phyloP scores from a whole-genome alignment of 805 yeast species.

The Diddensiella caesifluorescens region DNA sequence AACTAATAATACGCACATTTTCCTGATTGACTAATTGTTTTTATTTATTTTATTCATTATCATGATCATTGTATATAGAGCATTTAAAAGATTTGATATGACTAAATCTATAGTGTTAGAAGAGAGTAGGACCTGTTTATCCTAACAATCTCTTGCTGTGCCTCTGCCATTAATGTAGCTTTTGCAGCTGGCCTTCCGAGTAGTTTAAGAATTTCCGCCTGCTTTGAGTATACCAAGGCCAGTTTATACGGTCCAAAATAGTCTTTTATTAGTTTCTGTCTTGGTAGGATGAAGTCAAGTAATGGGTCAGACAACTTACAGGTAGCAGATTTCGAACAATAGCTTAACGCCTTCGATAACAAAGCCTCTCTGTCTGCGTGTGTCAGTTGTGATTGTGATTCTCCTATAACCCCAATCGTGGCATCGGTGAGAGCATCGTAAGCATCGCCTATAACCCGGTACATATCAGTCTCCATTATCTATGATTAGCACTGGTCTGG shows the following conservation, averaged over 20 bases:
- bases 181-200: too few relatives aligned
- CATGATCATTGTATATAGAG: not conserved
- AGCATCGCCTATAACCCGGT: constrained; percentile 38
- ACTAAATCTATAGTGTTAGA: too few relatives aligned
- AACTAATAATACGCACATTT: constrained; percentile 43
- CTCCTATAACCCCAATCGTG: constrained; percentile 16
- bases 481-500: too few relatives aligned
- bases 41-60: not conserved
- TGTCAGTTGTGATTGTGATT: constrained; percentile 5
- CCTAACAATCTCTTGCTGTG: too few relatives aligned
- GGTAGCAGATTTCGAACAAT: too few relatives aligned
- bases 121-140: too few relatives aligned
- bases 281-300: too few relatives aligned
- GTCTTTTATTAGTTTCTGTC: too few relatives aligned
- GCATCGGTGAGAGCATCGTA: constrained; percentile 34
- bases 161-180: too few relatives aligned
- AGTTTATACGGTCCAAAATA: too few relatives aligned
- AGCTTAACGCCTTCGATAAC: not conserved
- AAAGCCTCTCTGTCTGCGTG: not conserved
- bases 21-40: constrained; percentile 7
- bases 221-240: not conserved
- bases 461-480: constrained; percentile 35
- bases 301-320: too few relatives aligned
- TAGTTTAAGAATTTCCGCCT: not conserved
- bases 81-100: too few relatives aligned